Conservation (phyloP, 192 early-diverging fungal species). For the Chytriomyces confervae region DNA sequence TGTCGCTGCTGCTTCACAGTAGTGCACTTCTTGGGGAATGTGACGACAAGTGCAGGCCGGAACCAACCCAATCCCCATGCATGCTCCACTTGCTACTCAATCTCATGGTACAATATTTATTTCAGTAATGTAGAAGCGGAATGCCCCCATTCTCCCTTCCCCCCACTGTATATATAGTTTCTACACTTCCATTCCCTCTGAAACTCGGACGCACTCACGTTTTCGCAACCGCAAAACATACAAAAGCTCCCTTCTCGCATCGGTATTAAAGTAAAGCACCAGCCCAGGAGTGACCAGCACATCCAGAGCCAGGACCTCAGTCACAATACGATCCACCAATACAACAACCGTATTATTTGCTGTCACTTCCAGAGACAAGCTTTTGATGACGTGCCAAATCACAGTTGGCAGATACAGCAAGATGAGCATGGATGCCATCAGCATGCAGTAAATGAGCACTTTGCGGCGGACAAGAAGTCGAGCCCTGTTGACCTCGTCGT, state of each 20-base stretch:
- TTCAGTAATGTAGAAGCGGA: no score
- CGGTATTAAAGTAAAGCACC: background rate
- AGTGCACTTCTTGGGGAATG: no score
- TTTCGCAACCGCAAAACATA: background rate
- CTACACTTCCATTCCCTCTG: background rate
- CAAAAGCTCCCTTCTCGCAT: background rate
- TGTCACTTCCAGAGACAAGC: background rate
- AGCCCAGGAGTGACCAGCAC: background rate
- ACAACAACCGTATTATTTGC: background rate
- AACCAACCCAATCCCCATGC: no score
- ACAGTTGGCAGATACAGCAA: background rate
- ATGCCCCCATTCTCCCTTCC: no score
- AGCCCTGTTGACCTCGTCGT: background rate
- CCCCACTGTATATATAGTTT: background rate
- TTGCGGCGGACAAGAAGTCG: background rate
- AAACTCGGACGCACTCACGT: background rate
- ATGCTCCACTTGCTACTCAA: no score
- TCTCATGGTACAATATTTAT: no score
- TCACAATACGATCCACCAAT: background rate
- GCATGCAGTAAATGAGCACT: background rate
- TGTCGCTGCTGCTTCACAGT: no score
- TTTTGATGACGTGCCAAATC: background rate
- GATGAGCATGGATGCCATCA: background rate
- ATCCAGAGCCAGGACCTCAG: background rate
- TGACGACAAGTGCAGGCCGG: no score